These are phyloP conservation scores for Epichloe sylvatica DNA, from an alignment of 2,329 filamentous ascomycete genomes.

Conservation along the genomic window DNA sequence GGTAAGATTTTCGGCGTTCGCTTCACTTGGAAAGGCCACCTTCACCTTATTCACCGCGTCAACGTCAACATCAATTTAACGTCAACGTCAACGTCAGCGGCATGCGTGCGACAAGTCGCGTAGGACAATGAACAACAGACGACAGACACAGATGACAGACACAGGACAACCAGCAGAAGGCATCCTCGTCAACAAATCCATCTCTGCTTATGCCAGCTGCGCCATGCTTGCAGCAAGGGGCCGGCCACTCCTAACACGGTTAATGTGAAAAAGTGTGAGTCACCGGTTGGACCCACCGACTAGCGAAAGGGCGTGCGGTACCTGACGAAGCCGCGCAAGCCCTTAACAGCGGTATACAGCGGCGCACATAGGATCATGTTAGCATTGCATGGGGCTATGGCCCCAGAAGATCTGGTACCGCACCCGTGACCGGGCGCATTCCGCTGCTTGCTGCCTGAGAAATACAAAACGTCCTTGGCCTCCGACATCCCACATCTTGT, in stretches of 20 bases:
- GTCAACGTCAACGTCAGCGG: not conserved
- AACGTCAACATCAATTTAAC: not conserved
- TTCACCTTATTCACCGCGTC: no score
- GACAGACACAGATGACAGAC: no score
- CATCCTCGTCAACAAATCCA: no score
- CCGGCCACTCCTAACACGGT: slow-evolving; percentile 17
- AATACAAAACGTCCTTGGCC: slow-evolving; percentile 26
- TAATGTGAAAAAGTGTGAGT: slow-evolving; percentile 21
- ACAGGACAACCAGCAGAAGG: not conserved
- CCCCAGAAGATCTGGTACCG: slow-evolving; percentile 7
- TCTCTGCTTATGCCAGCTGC: not conserved
- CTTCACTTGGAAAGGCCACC: not conserved
- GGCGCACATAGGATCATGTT: not conserved
- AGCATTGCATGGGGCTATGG: not conserved
- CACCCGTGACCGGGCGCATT: slow-evolving; percentile 5
- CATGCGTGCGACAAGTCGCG: no score
- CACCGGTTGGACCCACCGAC: slow-evolving; percentile 18
- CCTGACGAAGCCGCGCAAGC: slow-evolving; percentile 1
- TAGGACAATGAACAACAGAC: not conserved
- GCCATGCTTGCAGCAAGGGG: not conserved
- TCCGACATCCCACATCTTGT: slow-evolving; percentile 11
- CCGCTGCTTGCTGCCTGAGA: slow-evolving; percentile 30
- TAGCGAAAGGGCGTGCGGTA: slow-evolving; percentile 12
- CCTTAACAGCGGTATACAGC: not conserved
- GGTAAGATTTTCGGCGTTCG: slow-evolving; percentile 1